phyloP scores from a whole-genome alignment of 2,329 filamentous ascomycete genomes.

The Aureobasidium sp. region DNA sequence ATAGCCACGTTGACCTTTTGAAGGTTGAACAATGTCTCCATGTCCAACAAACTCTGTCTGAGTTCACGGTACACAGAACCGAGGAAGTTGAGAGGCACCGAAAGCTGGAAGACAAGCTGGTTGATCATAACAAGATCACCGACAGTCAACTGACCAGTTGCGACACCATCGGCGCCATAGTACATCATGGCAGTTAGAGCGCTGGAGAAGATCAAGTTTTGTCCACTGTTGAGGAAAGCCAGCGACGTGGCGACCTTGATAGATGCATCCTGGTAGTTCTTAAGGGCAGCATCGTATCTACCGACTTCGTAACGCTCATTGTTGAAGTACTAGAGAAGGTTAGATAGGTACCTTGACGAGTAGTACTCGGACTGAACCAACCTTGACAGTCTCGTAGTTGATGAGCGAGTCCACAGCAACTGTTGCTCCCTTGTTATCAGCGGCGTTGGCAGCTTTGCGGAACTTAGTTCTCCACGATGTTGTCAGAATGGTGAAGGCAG shows the following conservation, averaged over 20 bases:
- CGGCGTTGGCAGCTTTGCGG: slow-evolving; percentile 86
- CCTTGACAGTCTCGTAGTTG: slow-evolving; percentile 97
- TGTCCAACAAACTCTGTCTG: slow-evolving; percentile 87
- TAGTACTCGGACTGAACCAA: slow-evolving; percentile 6
- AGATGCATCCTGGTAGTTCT: slow-evolving; percentile 81
- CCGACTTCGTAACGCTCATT: slow-evolving; percentile 92
- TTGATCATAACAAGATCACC: slow-evolving; percentile 98
- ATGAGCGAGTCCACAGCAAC: slow-evolving; percentile 94
- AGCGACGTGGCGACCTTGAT: slow-evolving; percentile 96
- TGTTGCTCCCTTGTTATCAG: slow-evolving; percentile 90
- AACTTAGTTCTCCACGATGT: slow-evolving; percentile 98
- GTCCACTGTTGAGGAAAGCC: slow-evolving; percentile 85
- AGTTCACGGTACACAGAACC: slow-evolving; percentile 97
- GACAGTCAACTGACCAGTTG: slow-evolving; percentile 70
- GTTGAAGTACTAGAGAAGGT: slow-evolving; percentile 65
- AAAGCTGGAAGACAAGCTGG: slow-evolving; percentile 96
- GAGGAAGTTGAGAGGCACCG: slow-evolving; percentile 91
- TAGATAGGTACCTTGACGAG: neutral
- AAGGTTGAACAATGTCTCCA: slow-evolving; percentile 96
- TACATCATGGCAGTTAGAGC: slow-evolving; percentile 98
- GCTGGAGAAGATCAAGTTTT: slow-evolving; percentile 94
- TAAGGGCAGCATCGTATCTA: slow-evolving; percentile 79
- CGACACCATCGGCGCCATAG: slow-evolving; percentile 82
- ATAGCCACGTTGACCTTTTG: slow-evolving; percentile 93
- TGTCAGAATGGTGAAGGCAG: slow-evolving; percentile 93